Conservation (phyloP, 1,284 basidiomycete species). For the Leucoagaricus sp. region DNA sequence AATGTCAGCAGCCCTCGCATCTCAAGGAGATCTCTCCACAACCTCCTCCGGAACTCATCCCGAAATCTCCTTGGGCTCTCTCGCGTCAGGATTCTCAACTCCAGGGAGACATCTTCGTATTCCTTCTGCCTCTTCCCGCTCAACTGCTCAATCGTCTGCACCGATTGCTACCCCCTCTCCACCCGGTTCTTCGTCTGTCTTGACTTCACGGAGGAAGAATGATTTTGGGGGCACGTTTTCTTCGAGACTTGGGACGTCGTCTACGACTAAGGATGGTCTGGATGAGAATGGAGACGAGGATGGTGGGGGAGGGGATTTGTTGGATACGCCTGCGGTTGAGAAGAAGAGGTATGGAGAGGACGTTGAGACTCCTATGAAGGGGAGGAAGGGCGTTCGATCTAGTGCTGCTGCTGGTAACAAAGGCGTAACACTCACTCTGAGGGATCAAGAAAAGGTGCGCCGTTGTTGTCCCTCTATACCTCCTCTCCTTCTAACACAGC, state of each 20-base stretch:
- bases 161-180: constrained; percentile 19
- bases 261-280: constrained; percentile 2
- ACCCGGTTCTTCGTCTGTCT: not conserved
- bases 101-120: constrained; percentile 10
- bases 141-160: constrained; percentile 17
- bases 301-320: constrained; percentile 15
- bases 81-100: constrained; percentile 16
- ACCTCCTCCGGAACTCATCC: constrained; percentile 12
- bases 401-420: constrained; percentile 34
- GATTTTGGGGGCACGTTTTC: constrained; percentile 6
- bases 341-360: constrained; percentile 15
- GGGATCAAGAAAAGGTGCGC: constrained; percentile 93
- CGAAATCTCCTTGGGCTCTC: constrained; percentile 19
- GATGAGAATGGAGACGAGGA: constrained; percentile 6
- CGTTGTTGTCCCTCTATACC: not conserved
- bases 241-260: constrained; percentile 5
- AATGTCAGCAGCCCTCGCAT: constrained; percentile 17
- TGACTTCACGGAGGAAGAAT: constrained; percentile 1
- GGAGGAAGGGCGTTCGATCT: constrained; percentile 4
- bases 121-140: constrained; percentile 14
- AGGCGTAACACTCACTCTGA: constrained; percentile 78
- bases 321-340: constrained; percentile 20
- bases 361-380: constrained; percentile 11
- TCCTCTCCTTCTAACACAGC: not conserved
- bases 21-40: constrained; percentile 10